Evolutionary conservation across 352 stramenopile genomes (phyloP), one percentile per base, ranked within the genome.

Genomic region (Pythium folliculosum): DNA sequence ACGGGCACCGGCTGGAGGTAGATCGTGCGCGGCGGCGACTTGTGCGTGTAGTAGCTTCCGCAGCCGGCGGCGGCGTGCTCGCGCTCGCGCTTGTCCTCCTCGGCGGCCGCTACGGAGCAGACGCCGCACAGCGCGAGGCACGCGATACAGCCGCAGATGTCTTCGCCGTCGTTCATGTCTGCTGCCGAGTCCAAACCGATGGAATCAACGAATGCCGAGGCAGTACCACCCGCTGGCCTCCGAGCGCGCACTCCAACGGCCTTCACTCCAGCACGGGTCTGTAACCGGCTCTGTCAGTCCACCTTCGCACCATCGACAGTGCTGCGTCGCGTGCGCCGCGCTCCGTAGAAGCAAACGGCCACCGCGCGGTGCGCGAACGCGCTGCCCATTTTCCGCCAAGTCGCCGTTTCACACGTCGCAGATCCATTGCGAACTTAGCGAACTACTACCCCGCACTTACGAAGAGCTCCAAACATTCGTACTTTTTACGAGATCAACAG

Each of bases 81-180:
- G 8, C 86, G 83, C 63, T 94, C 86, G 5, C 82, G 76, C 75
- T 94, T 92, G 67, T 90, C 86, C 71, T 94, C 83, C 65, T 94
- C 86, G 0, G 84, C 86, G 17, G 86, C 86, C 7, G 84, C 86
- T 4, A 91, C 86, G 53, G 79, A 91, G 67, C 86, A 92, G 1
- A 94, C 81, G 21, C 83, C 83, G 17, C 86, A 94, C 37, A 94
- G 78, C 38, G 80, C 82, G 0, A 80, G 75, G 48, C 86, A 94
- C n/a, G 74, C 79, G 21, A 94, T 71, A 45, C 86, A 91, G 1
- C 86, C 83, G 72, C 84, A 94, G 50, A 90, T 67, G 58, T 94
- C 83, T 71, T 92, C 86, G 7, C 78, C 72, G 44, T 92, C 83
- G 73, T 83, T 91, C 86, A 94, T 94, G 22, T n/a, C 5, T 27